Percentiles rank a stretch among this genome's conserved stretches.
phyloP scores from a whole-genome alignment of 768 basidiomycete species.

The Lactarius akahatsu region DNA sequence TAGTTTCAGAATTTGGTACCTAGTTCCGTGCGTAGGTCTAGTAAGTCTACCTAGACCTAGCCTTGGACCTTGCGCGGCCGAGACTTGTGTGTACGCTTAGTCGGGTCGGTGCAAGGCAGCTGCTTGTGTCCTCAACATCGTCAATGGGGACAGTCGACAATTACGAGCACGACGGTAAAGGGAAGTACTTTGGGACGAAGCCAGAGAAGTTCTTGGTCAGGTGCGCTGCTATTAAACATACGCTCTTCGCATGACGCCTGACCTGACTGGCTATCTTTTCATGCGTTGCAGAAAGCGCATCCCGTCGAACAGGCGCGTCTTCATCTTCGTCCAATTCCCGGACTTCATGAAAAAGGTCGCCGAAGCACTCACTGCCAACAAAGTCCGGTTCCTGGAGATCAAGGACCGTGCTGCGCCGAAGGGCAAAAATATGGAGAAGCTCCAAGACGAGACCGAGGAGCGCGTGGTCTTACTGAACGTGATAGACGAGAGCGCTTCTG shows the following conservation, averaged over 20 bases:
- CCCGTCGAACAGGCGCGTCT: no score
- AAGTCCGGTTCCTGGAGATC: no score
- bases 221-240: slow-evolving; percentile 15
- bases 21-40: no score
- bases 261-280: slow-evolving; percentile 51
- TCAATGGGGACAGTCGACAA: slow-evolving; percentile 77
- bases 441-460: slow-evolving; percentile 78
- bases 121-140: slow-evolving; percentile 78
- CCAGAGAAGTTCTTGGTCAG: slow-evolving; percentile 75
- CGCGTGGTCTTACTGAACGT: slow-evolving; percentile 86
- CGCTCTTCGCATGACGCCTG: background rate
- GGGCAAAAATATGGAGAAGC: slow-evolving; percentile 80
- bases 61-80: slow-evolving; percentile 30
- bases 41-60: no score
- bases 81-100: slow-evolving; percentile 76
- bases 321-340: no score
- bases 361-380: slow-evolving; percentile 78
- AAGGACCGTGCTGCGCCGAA: slow-evolving; percentile 61
- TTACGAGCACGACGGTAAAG: slow-evolving; percentile 63
- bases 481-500: slow-evolving; percentile 94
- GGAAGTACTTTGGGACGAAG: slow-evolving; percentile 81
- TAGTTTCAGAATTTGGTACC: no score
- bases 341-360: no score
- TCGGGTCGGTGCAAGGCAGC: slow-evolving; percentile 74
- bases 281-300: no score